Evolutionary conservation across 805 yeast species (phyloP).

Genomic region (Teunomyces cretensis): DNA sequence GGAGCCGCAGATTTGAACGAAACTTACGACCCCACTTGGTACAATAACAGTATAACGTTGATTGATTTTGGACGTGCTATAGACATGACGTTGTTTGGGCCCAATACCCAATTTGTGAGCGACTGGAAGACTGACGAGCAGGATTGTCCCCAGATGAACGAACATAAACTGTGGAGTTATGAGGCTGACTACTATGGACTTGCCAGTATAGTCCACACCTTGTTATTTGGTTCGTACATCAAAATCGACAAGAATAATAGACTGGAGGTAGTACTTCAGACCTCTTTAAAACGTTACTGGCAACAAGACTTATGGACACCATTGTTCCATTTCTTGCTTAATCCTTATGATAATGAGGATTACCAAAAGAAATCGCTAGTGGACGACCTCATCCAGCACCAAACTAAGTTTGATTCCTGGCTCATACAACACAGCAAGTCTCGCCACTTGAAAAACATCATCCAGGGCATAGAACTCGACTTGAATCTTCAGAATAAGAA

Average conservation of each 20-base stretch:
- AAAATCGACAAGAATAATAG: constrained; percentile 26
- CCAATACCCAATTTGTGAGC: constrained; percentile 51
- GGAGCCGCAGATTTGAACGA: constrained; percentile 12
- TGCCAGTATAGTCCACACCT: constrained; percentile 69
- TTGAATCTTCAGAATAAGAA: constrained; percentile 16
- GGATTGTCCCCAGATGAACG: constrained; percentile 71
- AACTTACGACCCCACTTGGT: constrained; percentile 46
- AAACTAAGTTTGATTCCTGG: constrained; percentile 44
- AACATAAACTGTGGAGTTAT: constrained; percentile 64
- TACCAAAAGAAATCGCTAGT: constrained; percentile 39
- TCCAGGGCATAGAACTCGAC: constrained; percentile 37
- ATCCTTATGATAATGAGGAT: constrained; percentile 43
- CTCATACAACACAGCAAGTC: constrained; percentile 20
- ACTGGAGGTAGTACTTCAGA: constrained; percentile 32
- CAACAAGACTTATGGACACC: constrained; percentile 67
- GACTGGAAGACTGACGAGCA: constrained; percentile 62
- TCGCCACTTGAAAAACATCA: constrained; percentile 25
- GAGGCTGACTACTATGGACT: constrained; percentile 84
- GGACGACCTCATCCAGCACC: constrained; percentile 28
- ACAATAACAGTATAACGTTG: constrained; percentile 53
- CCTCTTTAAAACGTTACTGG: constrained; percentile 71
- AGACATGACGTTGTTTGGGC: constrained; percentile 59
- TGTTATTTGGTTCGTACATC: constrained; percentile 70
- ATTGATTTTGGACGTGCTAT: constrained; percentile 84
- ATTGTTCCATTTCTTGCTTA: constrained; percentile 61